Conservation (phyloP, 2,329 filamentous ascomycete species). For the Lizonia empirigonia region DNA sequence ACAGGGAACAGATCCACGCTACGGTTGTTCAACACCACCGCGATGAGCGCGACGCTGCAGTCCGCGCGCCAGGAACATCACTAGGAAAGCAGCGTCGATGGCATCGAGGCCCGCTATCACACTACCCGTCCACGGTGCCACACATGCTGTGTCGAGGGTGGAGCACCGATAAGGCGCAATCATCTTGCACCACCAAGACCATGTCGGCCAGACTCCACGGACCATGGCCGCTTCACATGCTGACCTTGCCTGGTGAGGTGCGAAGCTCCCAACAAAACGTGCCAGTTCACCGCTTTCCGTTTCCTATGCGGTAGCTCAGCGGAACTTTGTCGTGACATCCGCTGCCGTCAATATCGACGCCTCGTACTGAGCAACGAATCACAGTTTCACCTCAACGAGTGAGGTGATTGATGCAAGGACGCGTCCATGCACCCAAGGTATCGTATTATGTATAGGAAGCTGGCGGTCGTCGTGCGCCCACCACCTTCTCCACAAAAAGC, state of each 20-base stretch:
- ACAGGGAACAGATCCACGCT: conserved; percentile 11
- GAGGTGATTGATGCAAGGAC: conserved; percentile 9
- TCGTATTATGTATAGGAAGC: not conserved
- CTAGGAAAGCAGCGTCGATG: not conserved
- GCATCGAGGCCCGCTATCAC: not conserved
- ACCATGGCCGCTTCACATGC: conserved; percentile 9
- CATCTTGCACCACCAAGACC: conserved; percentile 1
- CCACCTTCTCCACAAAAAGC: conserved; percentile 24
- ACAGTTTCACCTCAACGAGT: not conserved
- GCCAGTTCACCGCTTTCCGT: conserved; percentile 13
- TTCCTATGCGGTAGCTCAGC: conserved; percentile 1
- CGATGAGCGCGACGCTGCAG: not conserved
- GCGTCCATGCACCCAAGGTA: not conserved
- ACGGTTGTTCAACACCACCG: conserved; percentile 2
- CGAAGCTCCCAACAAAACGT: conserved; percentile 16
- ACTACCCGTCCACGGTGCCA: conserved; percentile 3
- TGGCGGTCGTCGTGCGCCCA: not conserved
- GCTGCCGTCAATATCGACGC: conserved; percentile 16
- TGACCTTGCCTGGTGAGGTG: conserved; percentile 3
- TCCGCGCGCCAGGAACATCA: not conserved
- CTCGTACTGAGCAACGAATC: conserved; percentile 14
- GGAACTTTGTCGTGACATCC: conserved; percentile 5
- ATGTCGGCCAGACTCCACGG: not conserved
- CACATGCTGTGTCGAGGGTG: conserved; percentile 9
- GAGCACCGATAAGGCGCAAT: conserved; percentile 10